These are phyloP conservation scores for Calonectria pteridis DNA, from an alignment of 2,329 filamentous ascomycete species.

Conservation along the genomic window DNA sequence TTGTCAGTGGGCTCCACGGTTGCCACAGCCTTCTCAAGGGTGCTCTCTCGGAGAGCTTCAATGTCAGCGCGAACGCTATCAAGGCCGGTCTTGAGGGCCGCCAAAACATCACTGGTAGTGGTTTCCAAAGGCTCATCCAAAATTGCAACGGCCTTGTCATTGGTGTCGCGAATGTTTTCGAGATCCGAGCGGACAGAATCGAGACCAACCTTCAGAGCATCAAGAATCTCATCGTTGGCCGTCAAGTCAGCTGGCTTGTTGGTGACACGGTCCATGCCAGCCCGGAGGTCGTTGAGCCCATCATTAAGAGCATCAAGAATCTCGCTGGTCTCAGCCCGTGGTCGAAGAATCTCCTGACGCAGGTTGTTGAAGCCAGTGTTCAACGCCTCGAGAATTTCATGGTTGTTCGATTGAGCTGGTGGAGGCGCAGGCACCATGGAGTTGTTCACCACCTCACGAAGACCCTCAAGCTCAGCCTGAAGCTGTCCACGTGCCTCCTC, in stretches of 20 bases:
- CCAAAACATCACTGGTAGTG: slow-evolving; percentile 87
- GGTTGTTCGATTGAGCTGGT: slow-evolving; percentile 56
- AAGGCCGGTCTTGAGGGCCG: slow-evolving; percentile 86
- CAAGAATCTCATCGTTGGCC: slow-evolving; percentile 89
- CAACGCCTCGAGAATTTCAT: slow-evolving; percentile 79
- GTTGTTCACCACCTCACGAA: slow-evolving; percentile 82
- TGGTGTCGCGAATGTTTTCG: slow-evolving; percentile 76
- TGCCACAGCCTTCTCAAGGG: slow-evolving; percentile 58
- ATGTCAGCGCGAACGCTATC: slow-evolving; percentile 82
- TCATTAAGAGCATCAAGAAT: slow-evolving; percentile 92
- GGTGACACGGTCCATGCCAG: slow-evolving; percentile 80
- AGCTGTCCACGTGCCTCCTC: slow-evolving; percentile 72
- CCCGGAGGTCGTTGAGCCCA: slow-evolving; percentile 81
- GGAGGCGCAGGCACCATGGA: slow-evolving; percentile 72
- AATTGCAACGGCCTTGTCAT: slow-evolving; percentile 63
- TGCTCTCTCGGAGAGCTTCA: slow-evolving; percentile 75
- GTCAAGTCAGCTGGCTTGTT: slow-evolving; percentile 87
- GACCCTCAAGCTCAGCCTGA: slow-evolving; percentile 84
- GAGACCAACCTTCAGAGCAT: slow-evolving; percentile 87
- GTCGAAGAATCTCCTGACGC: slow-evolving; percentile 78
- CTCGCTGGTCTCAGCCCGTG: slow-evolving; percentile 81
- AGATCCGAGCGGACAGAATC: slow-evolving; percentile 83
- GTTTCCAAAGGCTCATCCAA: slow-evolving; percentile 55
- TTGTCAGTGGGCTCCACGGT: slow-evolving; percentile 53
- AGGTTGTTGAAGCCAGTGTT: slow-evolving; percentile 80